Percentiles rank a stretch among this genome's conserved stretches.
phyloP scores from a whole-genome alignment of 768 basidiomycete genomes.

The Xerocomellus chrysenteron region DNA sequence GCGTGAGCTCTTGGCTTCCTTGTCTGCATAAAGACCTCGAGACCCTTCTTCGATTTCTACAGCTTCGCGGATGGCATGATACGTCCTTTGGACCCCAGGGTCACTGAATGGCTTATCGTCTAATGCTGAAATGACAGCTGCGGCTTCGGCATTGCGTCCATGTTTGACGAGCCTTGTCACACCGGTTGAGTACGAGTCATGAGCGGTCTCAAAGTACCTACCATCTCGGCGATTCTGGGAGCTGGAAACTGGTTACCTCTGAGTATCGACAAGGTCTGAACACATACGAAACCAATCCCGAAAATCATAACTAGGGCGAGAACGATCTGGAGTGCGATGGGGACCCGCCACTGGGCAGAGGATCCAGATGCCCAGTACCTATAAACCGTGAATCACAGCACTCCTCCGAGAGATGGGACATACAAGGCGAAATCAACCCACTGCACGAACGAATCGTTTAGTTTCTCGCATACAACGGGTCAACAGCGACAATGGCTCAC shows the following conservation, averaged over 20 bases:
- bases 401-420: slow-evolving; percentile 9
- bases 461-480: not conserved
- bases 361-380: slow-evolving; percentile 53
- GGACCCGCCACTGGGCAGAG: slow-evolving; percentile 62
- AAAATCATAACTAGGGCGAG: slow-evolving; percentile 54
- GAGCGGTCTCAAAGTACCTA: slow-evolving; percentile 13
- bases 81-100: slow-evolving; percentile 47
- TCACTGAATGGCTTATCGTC: slow-evolving; percentile 52
- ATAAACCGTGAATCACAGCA: not conserved
- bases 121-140: slow-evolving; percentile 61
- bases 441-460: slow-evolving; percentile 27
- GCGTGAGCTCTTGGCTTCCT: not conserved
- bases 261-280: not conserved
- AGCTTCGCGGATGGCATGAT: slow-evolving; percentile 53
- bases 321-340: slow-evolving; percentile 58
- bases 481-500: slow-evolving; percentile 11
- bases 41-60: slow-evolving; percentile 41
- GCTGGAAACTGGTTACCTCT: slow-evolving; percentile 30
- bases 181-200: not conserved
- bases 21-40: not conserved
- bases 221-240: slow-evolving; percentile 62
- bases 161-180: slow-evolving; percentile 51
- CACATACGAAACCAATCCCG: slow-evolving; percentile 45
- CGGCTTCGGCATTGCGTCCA: slow-evolving; percentile 52
- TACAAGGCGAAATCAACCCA: slow-evolving; percentile 68